A percentile compares a stretch with the other conserved stretches of the same genome.
phyloP scores from a whole-genome alignment of 2,329 filamentous ascomycete species.

The Aspergillus amoenus region DNA sequence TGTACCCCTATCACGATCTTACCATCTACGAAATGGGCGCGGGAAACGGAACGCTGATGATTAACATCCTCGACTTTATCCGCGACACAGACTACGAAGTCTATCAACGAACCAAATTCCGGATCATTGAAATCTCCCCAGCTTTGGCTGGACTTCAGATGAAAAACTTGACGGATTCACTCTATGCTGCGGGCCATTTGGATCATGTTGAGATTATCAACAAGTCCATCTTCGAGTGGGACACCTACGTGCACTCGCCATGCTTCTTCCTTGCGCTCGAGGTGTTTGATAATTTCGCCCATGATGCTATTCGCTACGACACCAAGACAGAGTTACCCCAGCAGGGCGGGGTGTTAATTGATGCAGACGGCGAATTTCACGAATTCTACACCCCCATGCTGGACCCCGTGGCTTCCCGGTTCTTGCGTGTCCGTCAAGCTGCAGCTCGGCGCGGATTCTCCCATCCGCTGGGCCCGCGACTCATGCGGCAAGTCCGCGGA shows the following conservation, averaged over 20 bases:
- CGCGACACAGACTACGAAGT: constrained; percentile 85
- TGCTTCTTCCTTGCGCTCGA: constrained; percentile 98
- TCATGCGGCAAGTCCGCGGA: constrained; percentile 62
- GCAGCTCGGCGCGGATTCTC: constrained; percentile 53
- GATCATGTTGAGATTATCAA: constrained; percentile 94
- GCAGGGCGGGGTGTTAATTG: constrained; percentile 86
- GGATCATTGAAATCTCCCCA: constrained; percentile 91
- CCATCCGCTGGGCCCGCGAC: constrained; percentile 45
- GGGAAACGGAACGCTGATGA: constrained; percentile 95
- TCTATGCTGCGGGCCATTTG: constrained; percentile 71
- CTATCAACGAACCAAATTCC: constrained; percentile 89
- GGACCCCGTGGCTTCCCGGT: constrained; percentile 79
- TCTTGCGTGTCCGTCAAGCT: constrained; percentile 78
- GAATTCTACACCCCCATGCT: constrained; percentile 84
- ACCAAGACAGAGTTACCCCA: constrained; percentile 74
- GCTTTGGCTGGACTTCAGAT: constrained; percentile 76
- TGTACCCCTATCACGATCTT: constrained; percentile 93
- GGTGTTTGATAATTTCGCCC: constrained; percentile 97
- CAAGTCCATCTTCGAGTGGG: constrained; percentile 92
- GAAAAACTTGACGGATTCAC: constrained; percentile 64
- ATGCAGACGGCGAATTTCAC: constrained; percentile 82
- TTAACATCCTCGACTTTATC: constrained; percentile 97
- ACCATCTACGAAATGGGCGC: constrained; percentile 99
- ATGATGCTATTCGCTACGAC: constrained; percentile 92
- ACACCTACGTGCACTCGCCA: constrained; percentile 79